Percentiles rank a stretch among this genome's conserved stretches.
Evolutionary conservation across 2,329 filamentous ascomycete genomes (phyloP).

Genomic region (Microsporum audouinii): DNA sequence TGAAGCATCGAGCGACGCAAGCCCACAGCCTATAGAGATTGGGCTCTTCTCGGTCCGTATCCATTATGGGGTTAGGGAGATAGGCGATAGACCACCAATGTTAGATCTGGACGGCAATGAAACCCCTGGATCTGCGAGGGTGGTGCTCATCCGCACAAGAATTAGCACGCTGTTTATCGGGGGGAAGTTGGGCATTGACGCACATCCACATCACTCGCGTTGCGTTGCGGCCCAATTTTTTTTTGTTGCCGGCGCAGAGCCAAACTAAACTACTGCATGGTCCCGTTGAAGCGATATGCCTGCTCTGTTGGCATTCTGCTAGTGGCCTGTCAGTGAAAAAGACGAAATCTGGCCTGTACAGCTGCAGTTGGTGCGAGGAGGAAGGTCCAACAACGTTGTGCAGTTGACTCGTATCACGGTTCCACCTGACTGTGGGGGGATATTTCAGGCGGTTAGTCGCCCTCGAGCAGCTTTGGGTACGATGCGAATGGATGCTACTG

Average conservation of each 20-base stretch:
- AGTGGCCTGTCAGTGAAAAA: slow-evolving; percentile 1
- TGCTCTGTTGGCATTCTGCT: slow-evolving; percentile 4
- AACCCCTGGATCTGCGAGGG: slow-evolving; percentile 3
- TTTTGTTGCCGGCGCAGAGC: not conserved
- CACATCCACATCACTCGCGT: slow-evolving; percentile 4
- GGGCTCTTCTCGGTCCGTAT: not conserved
- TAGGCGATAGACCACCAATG: not conserved
- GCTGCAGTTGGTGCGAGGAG: slow-evolving; percentile 1
- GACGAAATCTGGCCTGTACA: not conserved
- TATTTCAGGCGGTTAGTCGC: not conserved
- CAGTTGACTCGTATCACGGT: not conserved
- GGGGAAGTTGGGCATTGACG: slow-evolving; percentile 5
- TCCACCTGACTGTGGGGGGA: not conserved
- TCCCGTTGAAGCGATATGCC: slow-evolving; percentile 1
- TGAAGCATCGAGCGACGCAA: not conserved
- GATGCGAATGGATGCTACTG: not conserved
- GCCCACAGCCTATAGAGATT: not conserved
- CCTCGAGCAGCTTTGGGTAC: not conserved
- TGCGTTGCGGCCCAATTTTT: slow-evolving; percentile 6
- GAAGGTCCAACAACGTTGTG: not conserved
- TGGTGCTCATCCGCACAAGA: not conserved
- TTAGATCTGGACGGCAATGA: not conserved
- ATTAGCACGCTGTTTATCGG: not conserved
- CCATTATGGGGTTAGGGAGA: not conserved
- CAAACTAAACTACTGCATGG: not conserved